These are phyloP conservation scores for Blastobotrys arbuscula DNA, from an alignment of 1,139 yeast genomes.

Conservation along the genomic window DNA sequence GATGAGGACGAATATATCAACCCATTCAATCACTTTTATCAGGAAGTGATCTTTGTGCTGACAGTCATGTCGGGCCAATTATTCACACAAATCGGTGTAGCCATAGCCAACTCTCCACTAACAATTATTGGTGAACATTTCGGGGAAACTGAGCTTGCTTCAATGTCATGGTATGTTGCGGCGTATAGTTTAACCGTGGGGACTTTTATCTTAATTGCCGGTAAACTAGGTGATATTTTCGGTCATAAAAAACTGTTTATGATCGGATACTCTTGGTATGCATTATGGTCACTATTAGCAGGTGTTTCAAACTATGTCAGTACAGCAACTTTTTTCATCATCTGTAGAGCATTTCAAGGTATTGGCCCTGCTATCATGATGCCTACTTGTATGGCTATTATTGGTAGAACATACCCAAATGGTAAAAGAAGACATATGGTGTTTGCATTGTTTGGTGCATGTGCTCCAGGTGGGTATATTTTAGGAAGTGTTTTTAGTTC, in stretches of 20 bases:
- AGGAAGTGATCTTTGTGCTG: constrained; percentile 29
- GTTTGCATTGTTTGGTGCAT: constrained; percentile 50
- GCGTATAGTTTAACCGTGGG: constrained; percentile 56
- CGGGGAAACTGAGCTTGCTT: constrained; percentile 37
- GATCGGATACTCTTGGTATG: constrained; percentile 45
- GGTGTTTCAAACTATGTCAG: constrained; percentile 47
- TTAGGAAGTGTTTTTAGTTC: constrained; percentile 47
- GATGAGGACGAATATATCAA: not conserved
- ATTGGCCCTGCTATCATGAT: constrained; percentile 52
- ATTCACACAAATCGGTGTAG: constrained; percentile 46
- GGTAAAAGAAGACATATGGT: constrained; percentile 40
- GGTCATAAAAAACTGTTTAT: constrained; percentile 51
- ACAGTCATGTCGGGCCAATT: constrained; percentile 43
- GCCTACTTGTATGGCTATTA: constrained; percentile 53
- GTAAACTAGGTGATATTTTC: constrained; percentile 58
- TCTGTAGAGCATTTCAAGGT: constrained; percentile 56
- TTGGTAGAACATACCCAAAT: constrained; percentile 47
- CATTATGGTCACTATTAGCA: constrained; percentile 45
- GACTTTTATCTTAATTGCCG: constrained; percentile 55
- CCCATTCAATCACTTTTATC: constrained; percentile 4
- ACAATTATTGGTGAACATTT: constrained; percentile 39
- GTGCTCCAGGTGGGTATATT: constrained; percentile 54
- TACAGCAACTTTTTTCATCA: constrained; percentile 42
- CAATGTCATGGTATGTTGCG: constrained; percentile 55
- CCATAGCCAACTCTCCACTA: constrained; percentile 43